These are phyloP conservation scores for Aspergillus steynii DNA, from an alignment of 495 filamentous ascomycete genomes.

Conservation along the genomic window DNA sequence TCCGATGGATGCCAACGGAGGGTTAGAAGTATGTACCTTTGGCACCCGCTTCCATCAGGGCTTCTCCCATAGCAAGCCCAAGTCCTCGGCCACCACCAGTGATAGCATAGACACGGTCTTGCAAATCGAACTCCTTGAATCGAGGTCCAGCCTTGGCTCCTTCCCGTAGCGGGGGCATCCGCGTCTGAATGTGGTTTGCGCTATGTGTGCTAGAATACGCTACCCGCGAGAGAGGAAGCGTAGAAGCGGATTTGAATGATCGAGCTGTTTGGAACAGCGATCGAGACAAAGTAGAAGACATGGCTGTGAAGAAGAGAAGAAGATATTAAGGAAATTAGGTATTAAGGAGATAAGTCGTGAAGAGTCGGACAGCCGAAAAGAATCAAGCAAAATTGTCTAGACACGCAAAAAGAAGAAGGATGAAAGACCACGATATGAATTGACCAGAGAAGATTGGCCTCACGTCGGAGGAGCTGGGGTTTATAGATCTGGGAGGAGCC, in stretches of 20 bases:
- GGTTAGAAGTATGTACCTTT: slow-evolving; percentile 44
- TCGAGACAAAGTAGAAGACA: slow-evolving; percentile 20
- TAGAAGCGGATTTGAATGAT: slow-evolving; percentile 9
- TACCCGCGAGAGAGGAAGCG: slow-evolving; percentile 8
- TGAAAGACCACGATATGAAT: background rate
- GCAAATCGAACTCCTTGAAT: slow-evolving; percentile 55
- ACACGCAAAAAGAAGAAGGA: slow-evolving; percentile 6
- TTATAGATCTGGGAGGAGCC: slow-evolving; percentile 15
- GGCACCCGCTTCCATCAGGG: slow-evolving; percentile 68
- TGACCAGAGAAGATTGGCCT: background rate
- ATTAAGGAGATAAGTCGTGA: slow-evolving; percentile 7
- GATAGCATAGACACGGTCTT: slow-evolving; percentile 58
- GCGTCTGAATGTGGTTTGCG: slow-evolving; percentile 37
- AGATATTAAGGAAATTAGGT: slow-evolving; percentile 8
- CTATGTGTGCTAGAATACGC: slow-evolving; percentile 20
- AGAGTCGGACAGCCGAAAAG: background rate
- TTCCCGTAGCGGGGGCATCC: slow-evolving; percentile 26
- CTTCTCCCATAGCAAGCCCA: slow-evolving; percentile 66
- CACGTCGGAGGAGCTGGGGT: slow-evolving; percentile 10
- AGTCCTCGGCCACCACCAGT: slow-evolving; percentile 65
- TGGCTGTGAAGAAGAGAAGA: slow-evolving; percentile 14
- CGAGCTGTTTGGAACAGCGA: slow-evolving; percentile 17
- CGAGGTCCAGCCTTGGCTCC: slow-evolving; percentile 26
- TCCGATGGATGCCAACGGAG: background rate
- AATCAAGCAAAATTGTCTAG: background rate